A percentile compares a stretch with the other conserved stretches of the same genome.
These are phyloP conservation scores for Helianthus annuus DNA, from an alignment of 129 eudicot genomes.

Conservation along the genomic window DNA sequence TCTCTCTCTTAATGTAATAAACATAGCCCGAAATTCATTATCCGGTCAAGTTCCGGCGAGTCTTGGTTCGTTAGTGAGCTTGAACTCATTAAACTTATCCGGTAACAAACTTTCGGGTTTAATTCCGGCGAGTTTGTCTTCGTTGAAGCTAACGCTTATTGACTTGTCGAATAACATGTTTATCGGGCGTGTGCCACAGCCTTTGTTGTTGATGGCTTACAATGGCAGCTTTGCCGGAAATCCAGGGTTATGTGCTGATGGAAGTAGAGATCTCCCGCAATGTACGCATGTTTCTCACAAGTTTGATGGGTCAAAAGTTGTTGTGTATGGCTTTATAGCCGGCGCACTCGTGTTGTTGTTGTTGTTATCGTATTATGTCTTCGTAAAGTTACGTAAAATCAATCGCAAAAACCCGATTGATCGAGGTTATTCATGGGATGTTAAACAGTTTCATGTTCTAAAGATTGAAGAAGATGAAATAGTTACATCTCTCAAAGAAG, in stretches of 20 bases:
- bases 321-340: conserved; percentile 44
- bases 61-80: conserved; percentile 47
- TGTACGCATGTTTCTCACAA: conserved; percentile 44
- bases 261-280: conserved; percentile 31
- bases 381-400: conserved; percentile 30
- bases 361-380: conserved; percentile 32
- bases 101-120: conserved; percentile 52
- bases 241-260: conserved; percentile 54
- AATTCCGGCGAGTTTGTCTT: conserved; percentile 53
- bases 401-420: conserved; percentile 18
- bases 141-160: conserved; percentile 46
- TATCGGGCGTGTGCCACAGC: conserved; percentile 51
- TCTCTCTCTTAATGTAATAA: conserved; percentile 42
- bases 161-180: conserved; percentile 60
- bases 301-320: conserved; percentile 27
- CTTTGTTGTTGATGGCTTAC: conserved; percentile 38
- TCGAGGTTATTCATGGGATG: conserved; percentile 54
- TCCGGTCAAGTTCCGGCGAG: conserved; percentile 49
- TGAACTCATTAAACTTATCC: conserved; percentile 59
- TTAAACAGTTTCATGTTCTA: conserved; percentile 52
- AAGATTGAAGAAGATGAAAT: conserved; percentile 58
- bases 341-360: conserved; percentile 41
- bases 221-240: conserved; percentile 58
- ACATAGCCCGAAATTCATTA: conserved; percentile 48
- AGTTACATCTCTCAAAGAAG: conserved; percentile 42